Base-by-base conservation (phyloP, 805 yeast genomes). In the Hanseniaspora singularis region DNA sequence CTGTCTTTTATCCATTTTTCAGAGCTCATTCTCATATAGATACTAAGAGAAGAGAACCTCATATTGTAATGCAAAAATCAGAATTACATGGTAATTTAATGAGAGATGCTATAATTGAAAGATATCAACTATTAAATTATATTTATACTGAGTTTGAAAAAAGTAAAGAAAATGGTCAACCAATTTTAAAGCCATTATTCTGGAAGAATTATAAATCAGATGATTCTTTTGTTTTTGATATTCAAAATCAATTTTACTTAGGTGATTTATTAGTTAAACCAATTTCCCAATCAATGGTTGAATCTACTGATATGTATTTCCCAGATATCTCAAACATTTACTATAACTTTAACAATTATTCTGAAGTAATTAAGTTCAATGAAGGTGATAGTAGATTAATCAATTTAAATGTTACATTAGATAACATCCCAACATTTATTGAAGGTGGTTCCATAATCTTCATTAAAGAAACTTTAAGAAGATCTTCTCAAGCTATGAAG, bases 1-100 rank as follows among this genome's bases (percentile, higher is more conserved):
- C 96, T 50, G 75, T 83, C 24, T 89, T 94, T 81, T 88, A 89
- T 63, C 98, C 98, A 30, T 92, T 92, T 57, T 89, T 92, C 68
- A 71, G 98, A 57, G 96, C 81, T 0, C 99, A 92, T 64, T 96
- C 97, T 0, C 97, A 92, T 65, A 82, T 89, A 45, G 98, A 92
- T 61, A 71, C 96, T 0, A 71, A 81, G 57, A 77, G 97, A 64
- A 74, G 96, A 52, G 98, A 92, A 61, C 98, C 98, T 1, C 89
- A 86, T 79, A 2, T 44, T 4, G 10, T 44, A 12, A 61, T 89
- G 38, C 70, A 81, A 1, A 82, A 83, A 8, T 94, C 80, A 26
- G 88, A 89, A 2, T 76, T 76, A 53, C 75, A 80, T 7, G 48
- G 48, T 16, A 64, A 74, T 0, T 59, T 72, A 19, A 79, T 88